Evolutionary conservation across 2,329 filamentous ascomycete species (phyloP), one percentile per base, ranked within the genome.

Genomic region (Phyllosticta citriasiana): DNA sequence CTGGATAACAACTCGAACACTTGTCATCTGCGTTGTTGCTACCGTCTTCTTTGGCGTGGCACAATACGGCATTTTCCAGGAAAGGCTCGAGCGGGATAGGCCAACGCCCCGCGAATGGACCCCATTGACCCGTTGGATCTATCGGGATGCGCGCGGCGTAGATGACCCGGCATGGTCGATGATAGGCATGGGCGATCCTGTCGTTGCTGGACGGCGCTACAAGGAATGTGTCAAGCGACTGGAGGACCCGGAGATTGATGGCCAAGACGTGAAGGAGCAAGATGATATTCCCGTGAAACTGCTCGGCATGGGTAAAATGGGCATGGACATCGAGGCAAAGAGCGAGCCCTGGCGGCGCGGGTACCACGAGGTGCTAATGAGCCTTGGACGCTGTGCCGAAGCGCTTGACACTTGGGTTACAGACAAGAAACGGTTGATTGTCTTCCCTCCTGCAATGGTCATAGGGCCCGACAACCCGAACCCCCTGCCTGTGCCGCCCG

Each of bases 21-120:
- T 40, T 10, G 33, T 40, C 33, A 40, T 40, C 4, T 40, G 33
- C 33, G 33, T 40, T 4, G 33, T 40, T 14, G 87, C 86, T 51
- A 86, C 82, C 0, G 67, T 81, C n/a, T 80, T 83, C 27, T 73
- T 85, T 52, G 77, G 83, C 50, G 76, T 88, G 9, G 82, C 86
- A 50, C 81, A 82, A 65, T 83, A 85, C 64, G 86, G 86, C 16
- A 71, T 91, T 40, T 80, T 88, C 69, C 87, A 92, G 68, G 90
- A 96, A 73, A 78, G 81, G 63, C 78, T 89, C 53, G 91, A 97
- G 75, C 82, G 87, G 55, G 79, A 82, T 58, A 89, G 87, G 71
- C 91, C 91, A 0, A 92, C 90, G 1, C 92, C 93, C 1, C 82
- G 83, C 26, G 92, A 96, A 71, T 97, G 92, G 91, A 78, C 78